Percentiles rank a stretch among this genome's conserved stretches.
These are phyloP conservation scores for Lactifluus rugatus DNA, from an alignment of 768 basidiomycete genomes.

Conservation along the genomic window DNA sequence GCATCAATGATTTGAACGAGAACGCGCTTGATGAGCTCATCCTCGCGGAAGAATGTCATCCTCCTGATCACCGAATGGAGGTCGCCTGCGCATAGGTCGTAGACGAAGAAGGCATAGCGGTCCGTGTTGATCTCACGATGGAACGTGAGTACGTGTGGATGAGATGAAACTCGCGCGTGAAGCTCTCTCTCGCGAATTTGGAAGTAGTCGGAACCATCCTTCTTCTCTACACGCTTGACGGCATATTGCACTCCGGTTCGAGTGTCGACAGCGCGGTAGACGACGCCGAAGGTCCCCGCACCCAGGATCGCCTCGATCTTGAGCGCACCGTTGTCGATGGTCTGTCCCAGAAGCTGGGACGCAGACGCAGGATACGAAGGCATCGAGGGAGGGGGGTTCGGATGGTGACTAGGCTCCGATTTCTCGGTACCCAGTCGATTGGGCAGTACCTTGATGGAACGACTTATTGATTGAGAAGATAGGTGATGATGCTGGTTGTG, in stretches of 20 bases:
- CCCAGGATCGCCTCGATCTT: constrained; percentile 81
- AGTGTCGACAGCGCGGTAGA: constrained; percentile 75
- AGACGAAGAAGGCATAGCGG: constrained; percentile 38
- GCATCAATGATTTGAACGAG: constrained; percentile 15
- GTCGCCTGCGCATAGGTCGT: constrained; percentile 14
- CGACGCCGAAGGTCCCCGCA: constrained; percentile 91
- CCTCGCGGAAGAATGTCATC: constrained; percentile 5
- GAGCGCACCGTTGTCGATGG: constrained; percentile 69
- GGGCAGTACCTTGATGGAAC: too few species aligned
- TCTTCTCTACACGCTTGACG: constrained; percentile 77
- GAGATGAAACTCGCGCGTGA: constrained; percentile 61
- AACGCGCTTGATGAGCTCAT: constrained; percentile 7
- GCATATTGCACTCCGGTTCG: constrained; percentile 41
- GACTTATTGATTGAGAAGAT: not conserved
- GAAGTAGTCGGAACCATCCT: constrained; percentile 22
- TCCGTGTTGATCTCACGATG: constrained; percentile 79
- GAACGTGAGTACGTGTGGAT: constrained; percentile 76
- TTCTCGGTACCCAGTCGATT: not conserved
- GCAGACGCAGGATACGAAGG: not conserved
- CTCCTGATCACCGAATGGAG: constrained; percentile 4
- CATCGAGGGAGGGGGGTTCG: not conserved
- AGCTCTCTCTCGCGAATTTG: constrained; percentile 60
- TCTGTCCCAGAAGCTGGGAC: not conserved
- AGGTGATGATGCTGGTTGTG: not conserved
- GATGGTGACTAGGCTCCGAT: constrained; percentile 2